Percentiles rank a stretch among this genome's conserved stretches.
Conservation (phyloP, 1,284 basidiomycete species). For the Cryptococcus neoformans region DNA sequence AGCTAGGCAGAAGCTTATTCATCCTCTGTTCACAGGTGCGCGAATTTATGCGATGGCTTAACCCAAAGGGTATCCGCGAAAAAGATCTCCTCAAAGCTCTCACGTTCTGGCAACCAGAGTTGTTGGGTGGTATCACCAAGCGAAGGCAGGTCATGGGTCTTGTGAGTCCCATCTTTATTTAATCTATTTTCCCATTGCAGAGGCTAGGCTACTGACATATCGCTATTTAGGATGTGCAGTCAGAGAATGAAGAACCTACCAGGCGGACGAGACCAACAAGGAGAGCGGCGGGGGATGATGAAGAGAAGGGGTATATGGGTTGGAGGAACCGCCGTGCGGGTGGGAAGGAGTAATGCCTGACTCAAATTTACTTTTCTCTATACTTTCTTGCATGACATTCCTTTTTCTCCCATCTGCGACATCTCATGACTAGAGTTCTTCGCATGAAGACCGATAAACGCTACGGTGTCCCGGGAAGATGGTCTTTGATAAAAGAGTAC, state of each 20-base stretch:
- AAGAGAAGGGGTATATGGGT: constrained; percentile 26
- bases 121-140: constrained; percentile 67
- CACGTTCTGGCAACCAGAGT: constrained; percentile 79
- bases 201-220: not conserved
- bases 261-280: constrained; percentile 16
- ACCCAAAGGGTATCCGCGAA: constrained; percentile 85
- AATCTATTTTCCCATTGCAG: not conserved
- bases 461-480: no score
- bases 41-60: constrained; percentile 81
- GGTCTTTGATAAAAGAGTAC: no score
- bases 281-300: constrained; percentile 23
- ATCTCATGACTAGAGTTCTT: no score
- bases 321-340: constrained; percentile 19
- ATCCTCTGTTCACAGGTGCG: constrained; percentile 58
- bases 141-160: constrained; percentile 30
- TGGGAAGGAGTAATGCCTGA: not conserved
- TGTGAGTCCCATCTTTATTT: constrained; percentile 4
- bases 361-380: no score
- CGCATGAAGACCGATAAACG: no score
- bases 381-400: no score
- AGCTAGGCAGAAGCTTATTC: not conserved
- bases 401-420: no score
- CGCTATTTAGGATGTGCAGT: constrained; percentile 8
- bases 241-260: constrained; percentile 19
- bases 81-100: constrained; percentile 73